Base-by-base conservation (phyloP, 495 filamentous ascomycete genomes). In the Hypoxylon rickii region DNA sequence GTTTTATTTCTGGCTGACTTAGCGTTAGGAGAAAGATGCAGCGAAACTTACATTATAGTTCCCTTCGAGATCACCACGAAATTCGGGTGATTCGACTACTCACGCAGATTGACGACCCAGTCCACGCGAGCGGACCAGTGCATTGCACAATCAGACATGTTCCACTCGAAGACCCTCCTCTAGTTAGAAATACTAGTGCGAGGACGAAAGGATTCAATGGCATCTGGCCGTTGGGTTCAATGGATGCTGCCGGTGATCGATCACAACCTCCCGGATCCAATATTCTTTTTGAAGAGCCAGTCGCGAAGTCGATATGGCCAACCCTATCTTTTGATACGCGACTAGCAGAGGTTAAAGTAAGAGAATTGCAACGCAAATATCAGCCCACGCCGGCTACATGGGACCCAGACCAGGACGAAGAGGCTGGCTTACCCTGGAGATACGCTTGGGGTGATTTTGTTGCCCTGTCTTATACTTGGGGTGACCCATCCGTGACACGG, bases 381-480 rank as follows among this genome's bases (percentile, higher is more conserved):
- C 21, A 55, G 20, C 52, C 41, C n/a, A 56, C 31, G 22, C 37
- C 19, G 43, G 16, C 37, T 19, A 29, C 44, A 13, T 56, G 52
- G 52, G 18, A 56, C 26, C 44, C 52, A 22, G 49, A 29, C 31
- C 18, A 42, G 29, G 52, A 56, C 21, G 18, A 17, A 36, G 52
- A 56, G 10, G 44, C 44, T 19, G 17, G 34, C 16, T 15, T 56
- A 8, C 19, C 44, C 29, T 56, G 52, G 52, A 44, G 52, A 21
- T 56, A 56, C 10, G 43, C 44, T 13, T 56, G 44, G 52, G 52
- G 52, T 15, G 52, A 56, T 36, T 56, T 56, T 15, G 44, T 49
- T 21, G 48, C 48, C 36, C 10, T 51, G 43, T 51, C 48, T 18
- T 51, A 51, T 7, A 38, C 43, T 31, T 51, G 48, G 48, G 48